These are phyloP conservation scores for Lachancea cidri DNA, from an alignment of 805 yeast genomes.

Conservation along the genomic window DNA sequence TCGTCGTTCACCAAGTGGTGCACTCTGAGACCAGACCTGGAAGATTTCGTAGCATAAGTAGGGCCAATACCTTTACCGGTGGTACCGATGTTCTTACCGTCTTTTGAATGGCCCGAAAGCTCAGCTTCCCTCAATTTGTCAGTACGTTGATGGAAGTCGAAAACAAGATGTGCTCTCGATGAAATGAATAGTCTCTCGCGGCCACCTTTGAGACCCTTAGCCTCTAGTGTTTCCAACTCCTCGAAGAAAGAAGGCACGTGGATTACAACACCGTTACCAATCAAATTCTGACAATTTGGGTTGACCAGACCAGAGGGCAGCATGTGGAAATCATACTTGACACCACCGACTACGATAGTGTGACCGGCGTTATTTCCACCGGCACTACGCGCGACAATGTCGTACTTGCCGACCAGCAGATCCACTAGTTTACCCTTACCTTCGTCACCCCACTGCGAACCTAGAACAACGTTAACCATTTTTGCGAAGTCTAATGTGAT, in stretches of 20 bases:
- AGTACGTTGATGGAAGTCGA: conserved; percentile 96
- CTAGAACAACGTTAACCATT: conserved; percentile 75
- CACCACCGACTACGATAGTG: conserved; percentile 86
- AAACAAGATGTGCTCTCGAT: conserved; percentile 92
- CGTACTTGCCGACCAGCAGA: conserved; percentile 87
- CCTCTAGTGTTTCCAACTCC: conserved; percentile 76
- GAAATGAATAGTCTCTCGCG: conserved; percentile 78
- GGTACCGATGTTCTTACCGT: conserved; percentile 87
- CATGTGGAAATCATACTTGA: conserved; percentile 97
- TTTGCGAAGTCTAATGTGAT: conserved; percentile 1
- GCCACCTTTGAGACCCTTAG: conserved; percentile 60
- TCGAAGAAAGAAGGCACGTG: conserved; percentile 90
- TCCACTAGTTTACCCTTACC: conserved; percentile 98
- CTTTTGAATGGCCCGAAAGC: conserved; percentile 46
- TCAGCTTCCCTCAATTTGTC: conserved; percentile 95
- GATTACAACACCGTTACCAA: conserved; percentile 95
- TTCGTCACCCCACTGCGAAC: conserved; percentile 99
- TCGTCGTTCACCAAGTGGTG: conserved; percentile 91
- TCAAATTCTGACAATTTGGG: conserved; percentile 80
- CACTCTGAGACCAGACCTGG: conserved; percentile 93
- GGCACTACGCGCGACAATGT: conserved; percentile 95
- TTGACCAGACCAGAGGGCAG: conserved; percentile 97
- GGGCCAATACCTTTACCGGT: conserved; percentile 99
- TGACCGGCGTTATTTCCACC: conserved; percentile 99
- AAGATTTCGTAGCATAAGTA: conserved; percentile 92